Percentiles rank a stretch among this genome's conserved stretches.
Evolutionary conservation across 768 basidiomycete genomes (phyloP).

Genomic region (Lactifluus subvellereus): DNA sequence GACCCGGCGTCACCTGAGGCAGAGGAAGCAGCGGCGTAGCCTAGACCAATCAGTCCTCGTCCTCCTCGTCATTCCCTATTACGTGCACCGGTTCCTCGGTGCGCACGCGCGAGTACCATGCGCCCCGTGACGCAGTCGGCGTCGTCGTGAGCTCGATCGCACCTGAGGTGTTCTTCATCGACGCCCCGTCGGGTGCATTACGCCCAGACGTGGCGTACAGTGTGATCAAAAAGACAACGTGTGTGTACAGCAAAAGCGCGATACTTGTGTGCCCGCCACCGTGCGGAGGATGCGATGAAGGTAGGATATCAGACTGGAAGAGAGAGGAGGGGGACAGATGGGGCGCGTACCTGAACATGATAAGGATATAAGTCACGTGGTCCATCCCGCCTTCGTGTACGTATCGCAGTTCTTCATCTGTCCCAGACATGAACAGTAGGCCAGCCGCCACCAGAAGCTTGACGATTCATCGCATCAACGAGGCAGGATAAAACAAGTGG

Average conservation of each 20-base stretch:
- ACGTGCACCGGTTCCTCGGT: slow-evolving; percentile 36
- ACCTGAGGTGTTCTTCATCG: slow-evolving; percentile 26
- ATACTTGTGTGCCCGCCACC: slow-evolving; percentile 36
- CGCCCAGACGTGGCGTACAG: slow-evolving; percentile 60
- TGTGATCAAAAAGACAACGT: slow-evolving; percentile 64
- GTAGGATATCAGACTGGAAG: slow-evolving; percentile 9
- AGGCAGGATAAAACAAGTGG: background rate
- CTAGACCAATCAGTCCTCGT: slow-evolving; percentile 2
- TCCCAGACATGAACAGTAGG: slow-evolving; percentile 86
- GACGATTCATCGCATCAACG: slow-evolving; percentile 71
- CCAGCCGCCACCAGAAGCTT: slow-evolving; percentile 33
- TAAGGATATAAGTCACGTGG: slow-evolving; percentile 84
- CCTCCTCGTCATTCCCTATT: slow-evolving; percentile 47
- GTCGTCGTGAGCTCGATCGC: slow-evolving; percentile 41
- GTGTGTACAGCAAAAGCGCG: slow-evolving; percentile 72
- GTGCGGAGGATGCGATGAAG: background rate
- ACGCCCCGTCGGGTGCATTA: slow-evolving; percentile 38
- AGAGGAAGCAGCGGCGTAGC: background rate
- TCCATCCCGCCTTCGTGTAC: slow-evolving; percentile 74
- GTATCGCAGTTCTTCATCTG: slow-evolving; percentile 80
- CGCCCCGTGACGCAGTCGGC: slow-evolving; percentile 34
- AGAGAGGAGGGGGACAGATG: background rate
- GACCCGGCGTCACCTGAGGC: background rate
- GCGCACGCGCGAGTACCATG: slow-evolving; percentile 64
- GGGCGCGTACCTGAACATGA: slow-evolving; percentile 62